Evolutionary conservation across 2,329 filamentous ascomycete species (phyloP), one percentile per base, ranked within the genome.

Genomic region (Hysterium pulicare): DNA sequence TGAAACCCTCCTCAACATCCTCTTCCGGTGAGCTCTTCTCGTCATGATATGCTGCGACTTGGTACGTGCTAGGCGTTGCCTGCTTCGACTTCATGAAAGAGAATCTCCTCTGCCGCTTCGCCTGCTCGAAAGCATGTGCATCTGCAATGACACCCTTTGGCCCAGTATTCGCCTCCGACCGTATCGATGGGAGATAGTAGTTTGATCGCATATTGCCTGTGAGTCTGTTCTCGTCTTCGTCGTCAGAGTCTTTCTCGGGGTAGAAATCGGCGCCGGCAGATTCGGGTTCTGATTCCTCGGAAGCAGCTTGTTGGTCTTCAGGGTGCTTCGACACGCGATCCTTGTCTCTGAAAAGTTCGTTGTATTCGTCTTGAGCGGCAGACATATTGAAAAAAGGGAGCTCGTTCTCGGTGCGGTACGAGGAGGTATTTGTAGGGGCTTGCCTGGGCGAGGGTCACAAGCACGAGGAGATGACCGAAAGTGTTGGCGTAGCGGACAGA

Each of bases 81-180:
- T 51, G 36, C 22, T 38, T 38, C 30, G 34, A 51, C 54, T 58
- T 60, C 48, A 55, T 54, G 53, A 56, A 62, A n/a, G 59, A 64
- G 53, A 62, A 64, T 19, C 62, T 57, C 20, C 57, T 47, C 7
- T 59, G 58, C 49, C 65, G 59, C 51, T 66, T 66, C 10, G 85
- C 84, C 57, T 79, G 75, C 69, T 88, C 84, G 66, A 85, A 91
- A 57, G 83, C 82, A 58, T 86, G 78, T 28, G 87, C 87, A 62
- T 93, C 87, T 55, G 87, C 86, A 59, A 93, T 91, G 66, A 93
- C 87, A 49, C 87, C 87, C 72, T 91, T 91, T 53, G 90, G 87
- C 35, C 87, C 87, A 2, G 87, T 91, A 53, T 86, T 83, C 51
- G 81, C 78, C 44, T 84, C 83, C 40, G 73, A 80, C 63, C 87